These are phyloP conservation scores for Penicillium decumbens DNA, from an alignment of 2,329 filamentous ascomycete genomes.

Conservation along the genomic window DNA sequence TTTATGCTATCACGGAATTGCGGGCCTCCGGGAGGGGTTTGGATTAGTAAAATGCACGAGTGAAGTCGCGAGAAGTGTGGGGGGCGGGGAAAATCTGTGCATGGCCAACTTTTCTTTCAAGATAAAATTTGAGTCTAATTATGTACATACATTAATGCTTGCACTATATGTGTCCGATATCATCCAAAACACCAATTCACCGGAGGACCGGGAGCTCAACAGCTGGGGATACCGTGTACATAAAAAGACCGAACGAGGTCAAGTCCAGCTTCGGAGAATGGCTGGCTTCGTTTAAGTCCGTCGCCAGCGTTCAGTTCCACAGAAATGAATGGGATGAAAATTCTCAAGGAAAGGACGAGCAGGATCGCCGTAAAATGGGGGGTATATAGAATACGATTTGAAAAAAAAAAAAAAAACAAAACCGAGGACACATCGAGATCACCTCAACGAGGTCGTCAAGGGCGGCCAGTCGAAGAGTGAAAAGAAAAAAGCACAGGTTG, in stretches of 20 bases:
- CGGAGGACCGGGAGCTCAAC: conserved; percentile 5
- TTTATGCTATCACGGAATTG: conserved; percentile 14
- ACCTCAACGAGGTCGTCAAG: not conserved
- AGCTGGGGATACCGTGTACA: conserved; percentile 14
- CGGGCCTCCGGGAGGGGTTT: conserved; percentile 13
- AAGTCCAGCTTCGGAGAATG: conserved; percentile 7
- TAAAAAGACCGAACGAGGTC: conserved; percentile 19
- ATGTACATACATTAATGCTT: conserved; percentile 33
- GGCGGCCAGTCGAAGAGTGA: conserved; percentile 14
- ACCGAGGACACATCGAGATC: conserved; percentile 16
- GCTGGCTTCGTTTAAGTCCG: conserved; percentile 12
- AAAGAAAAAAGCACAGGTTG: conserved; percentile 7
- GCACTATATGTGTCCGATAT: conserved; percentile 21
- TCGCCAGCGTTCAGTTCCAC: conserved; percentile 21
- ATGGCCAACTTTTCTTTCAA: conserved; percentile 12
- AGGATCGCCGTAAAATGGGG: conserved; percentile 27
- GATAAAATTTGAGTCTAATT: conserved; percentile 23
- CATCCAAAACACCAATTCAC: conserved; percentile 9
- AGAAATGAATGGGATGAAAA: conserved; percentile 8
- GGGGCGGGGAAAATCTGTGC: not conserved
- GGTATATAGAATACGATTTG: conserved; percentile 31
- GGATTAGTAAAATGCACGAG: conserved; percentile 25
- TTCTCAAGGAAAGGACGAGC: conserved; percentile 19
- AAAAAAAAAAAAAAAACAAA: conserved; percentile 21
- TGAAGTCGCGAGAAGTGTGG: conserved; percentile 14